Evolutionary conservation across 2,329 filamentous ascomycete genomes (phyloP).

Genomic region (Nothopassalora personata): DNA sequence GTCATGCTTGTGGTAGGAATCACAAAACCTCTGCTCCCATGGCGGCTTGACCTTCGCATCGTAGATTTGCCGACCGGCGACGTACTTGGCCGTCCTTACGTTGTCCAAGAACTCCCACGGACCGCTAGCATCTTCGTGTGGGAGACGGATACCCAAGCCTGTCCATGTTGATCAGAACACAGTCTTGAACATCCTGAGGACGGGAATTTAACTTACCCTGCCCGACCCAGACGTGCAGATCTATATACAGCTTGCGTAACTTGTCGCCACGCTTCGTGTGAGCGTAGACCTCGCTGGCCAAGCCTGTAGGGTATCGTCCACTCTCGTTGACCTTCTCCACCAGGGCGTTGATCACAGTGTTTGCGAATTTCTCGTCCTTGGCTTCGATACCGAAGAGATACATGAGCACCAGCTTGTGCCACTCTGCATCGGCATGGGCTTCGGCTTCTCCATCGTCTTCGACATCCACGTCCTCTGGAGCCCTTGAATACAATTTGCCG

Average conservation of each 20-base stretch:
- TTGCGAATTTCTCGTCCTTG: conserved; percentile 24
- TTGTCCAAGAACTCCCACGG: conserved; percentile 12
- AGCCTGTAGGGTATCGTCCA: conserved; percentile 15
- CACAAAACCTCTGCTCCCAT: conserved; percentile 15
- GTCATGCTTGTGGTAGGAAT: conserved; percentile 10
- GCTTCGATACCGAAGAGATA: conserved; percentile 25
- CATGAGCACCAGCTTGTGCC: conserved; percentile 15
- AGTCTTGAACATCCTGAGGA: not conserved
- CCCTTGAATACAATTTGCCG: conserved; percentile 10
- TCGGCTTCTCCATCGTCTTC: conserved; percentile 8
- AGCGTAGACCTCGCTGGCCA: conserved; percentile 20
- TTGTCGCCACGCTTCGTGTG: conserved; percentile 9
- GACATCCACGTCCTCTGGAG: conserved; percentile 10
- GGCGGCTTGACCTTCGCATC: conserved; percentile 6
- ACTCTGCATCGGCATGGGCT: conserved; percentile 17
- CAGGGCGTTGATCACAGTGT: conserved; percentile 21
- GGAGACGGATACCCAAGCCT: conserved; percentile 9
- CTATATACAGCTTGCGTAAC: conserved; percentile 19
- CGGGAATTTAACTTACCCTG: conserved; percentile 8
- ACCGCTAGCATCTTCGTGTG: conserved; percentile 16
- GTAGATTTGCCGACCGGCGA: conserved; percentile 7
- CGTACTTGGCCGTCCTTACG: conserved; percentile 2
- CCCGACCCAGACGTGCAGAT: conserved; percentile 22
- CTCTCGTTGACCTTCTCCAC: conserved; percentile 17
- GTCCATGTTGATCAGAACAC: not conserved